Percentiles rank a stretch among this genome's conserved stretches.
These are phyloP conservation scores for Tolypocladium ophioglossoides DNA, from an alignment of 2,329 filamentous ascomycete species.

Conservation along the genomic window DNA sequence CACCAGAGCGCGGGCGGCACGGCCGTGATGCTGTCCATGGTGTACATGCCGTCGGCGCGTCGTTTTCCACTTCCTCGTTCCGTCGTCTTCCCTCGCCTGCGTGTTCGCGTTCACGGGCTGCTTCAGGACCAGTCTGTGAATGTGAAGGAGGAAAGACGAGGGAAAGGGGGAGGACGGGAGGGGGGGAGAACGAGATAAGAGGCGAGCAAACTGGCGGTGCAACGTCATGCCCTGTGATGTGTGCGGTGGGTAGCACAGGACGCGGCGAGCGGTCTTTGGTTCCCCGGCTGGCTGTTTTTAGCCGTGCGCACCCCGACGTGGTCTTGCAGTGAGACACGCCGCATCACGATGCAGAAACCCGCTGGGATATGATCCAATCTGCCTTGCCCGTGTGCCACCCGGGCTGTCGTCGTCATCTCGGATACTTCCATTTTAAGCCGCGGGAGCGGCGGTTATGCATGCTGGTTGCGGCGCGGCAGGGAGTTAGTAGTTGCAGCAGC, in stretches of 20 bases:
- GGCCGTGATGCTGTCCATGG: not conserved
- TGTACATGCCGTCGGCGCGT: not conserved
- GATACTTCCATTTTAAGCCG: not conserved
- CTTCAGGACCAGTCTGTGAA: not conserved
- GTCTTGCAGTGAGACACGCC: not conserved
- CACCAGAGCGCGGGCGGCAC: slow-evolving; percentile 23
- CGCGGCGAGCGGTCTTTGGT: not conserved
- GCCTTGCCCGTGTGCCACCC: not conserved
- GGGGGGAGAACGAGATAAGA: not conserved
- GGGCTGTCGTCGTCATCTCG: not conserved
- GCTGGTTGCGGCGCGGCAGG: too few relatives aligned
- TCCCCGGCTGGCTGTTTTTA: not conserved
- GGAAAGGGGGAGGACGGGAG: not conserved
- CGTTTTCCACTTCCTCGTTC: not conserved
- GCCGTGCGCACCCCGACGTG: not conserved
- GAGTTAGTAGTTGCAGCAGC: too few relatives aligned
- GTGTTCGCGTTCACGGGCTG: not conserved
- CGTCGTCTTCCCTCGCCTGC: not conserved
- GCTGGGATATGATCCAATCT: not conserved
- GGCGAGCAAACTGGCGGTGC: not conserved
- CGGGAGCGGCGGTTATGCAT: not conserved
- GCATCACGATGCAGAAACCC: not conserved
- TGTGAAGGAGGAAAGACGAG: too few relatives aligned
- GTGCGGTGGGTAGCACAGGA: not conserved
- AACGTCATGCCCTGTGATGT: not conserved